Evolutionary conservation across 208 protist genomes (phyloP), one percentile per base, ranked within the genome.

Genomic region (Wallacemonas rigidus): DNA sequence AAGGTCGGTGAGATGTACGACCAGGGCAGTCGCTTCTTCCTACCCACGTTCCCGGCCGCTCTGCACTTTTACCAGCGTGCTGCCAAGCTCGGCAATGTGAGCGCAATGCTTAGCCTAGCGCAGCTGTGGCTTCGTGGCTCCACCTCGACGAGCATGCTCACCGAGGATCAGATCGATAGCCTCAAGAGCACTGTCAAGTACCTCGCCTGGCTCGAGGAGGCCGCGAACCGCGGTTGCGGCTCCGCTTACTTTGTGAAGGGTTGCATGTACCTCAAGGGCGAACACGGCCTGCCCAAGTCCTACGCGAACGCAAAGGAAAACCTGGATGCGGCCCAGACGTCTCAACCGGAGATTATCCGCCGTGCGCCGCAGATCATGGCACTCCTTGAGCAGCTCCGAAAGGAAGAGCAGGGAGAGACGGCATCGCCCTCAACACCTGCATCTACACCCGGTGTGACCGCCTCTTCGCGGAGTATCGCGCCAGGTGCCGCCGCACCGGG

Each of bases 11-110:
- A 95, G 82, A 76, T 94, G 44, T 95, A 94, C 81, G 90, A 95
- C 77, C 69, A 82, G n/a, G 93, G 90, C 4, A 86, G 83, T 6
- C 82, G 87, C 50, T 78, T 93, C 81, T 95, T 97, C 67, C 80
- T 93, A 9, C 90, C 93, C 1, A 73, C 95, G 43, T 95, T 97
- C 77, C 89, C 90, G 8, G 90, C 89, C 26, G 90, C 93, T 4
- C 40, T 97, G 39, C 89, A 92, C 79, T 97, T 95, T 71, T 95
- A 93, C 80, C 89, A 97, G 79, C 93, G 90, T 47, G 93, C 93
- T 38, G 93, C 93, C 35, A 72, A 85, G 64, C 79, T 87, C 26
- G 93, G 93, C 17, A 85, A 81, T 73, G 86, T 92, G n/a, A 83
- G 87, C 68, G 86, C 88, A 15, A 95, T 97, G 93, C 80, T 95